Evolutionary conservation across 495 filamentous ascomycete species (phyloP), one percentile per base, ranked within the genome.

Genomic region (Daldinia childiae): DNA sequence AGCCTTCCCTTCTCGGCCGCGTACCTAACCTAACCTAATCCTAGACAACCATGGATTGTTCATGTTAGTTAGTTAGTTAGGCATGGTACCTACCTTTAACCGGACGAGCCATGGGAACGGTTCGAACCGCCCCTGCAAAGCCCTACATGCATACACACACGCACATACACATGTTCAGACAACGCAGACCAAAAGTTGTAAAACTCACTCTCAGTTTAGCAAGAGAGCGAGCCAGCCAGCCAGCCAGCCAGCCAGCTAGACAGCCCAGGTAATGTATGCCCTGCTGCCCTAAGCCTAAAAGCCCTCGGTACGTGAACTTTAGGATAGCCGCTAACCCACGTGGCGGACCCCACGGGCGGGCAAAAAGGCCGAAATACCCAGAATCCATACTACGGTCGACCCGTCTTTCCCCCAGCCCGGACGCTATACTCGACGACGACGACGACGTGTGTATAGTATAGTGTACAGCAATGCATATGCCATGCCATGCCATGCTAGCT

Each of bases 121-220:
- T 54, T 54, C 50, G 27, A 54, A 48, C 43, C 24, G 50, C 50
- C 50, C 50, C 50, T 29, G 50, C 50, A 54, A 30, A 30, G 50
- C 50, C 50, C 27, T 54, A 54, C 50, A 14, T 54, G 19, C 43
- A 48, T 48, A 34, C n/a, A 43, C 6, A 8, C 6, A 45, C 41
- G 7, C 6, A 36, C 34, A 14, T 19, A 34, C 21, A 21, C 6
- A 48, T 24, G 19, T 48, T 12, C 9, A 24, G 43, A 24, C 43
- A 48, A 48, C 43, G 17, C 43, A 48, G 43, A 24, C 43, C 43
- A 17, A 48, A 7, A 15, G 17, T 27, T 27, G 34, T 36, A 36
- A 36, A 36, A 12, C 34, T 4, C 34, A 14, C 41, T 48, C n/a
- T 1, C 41, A 21, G 41, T 9, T 17, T 48, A 48, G 41, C 19